Evolutionary conservation across 495 filamentous ascomycete species (phyloP).

Genomic region (Penicillium robsamsonii): DNA sequence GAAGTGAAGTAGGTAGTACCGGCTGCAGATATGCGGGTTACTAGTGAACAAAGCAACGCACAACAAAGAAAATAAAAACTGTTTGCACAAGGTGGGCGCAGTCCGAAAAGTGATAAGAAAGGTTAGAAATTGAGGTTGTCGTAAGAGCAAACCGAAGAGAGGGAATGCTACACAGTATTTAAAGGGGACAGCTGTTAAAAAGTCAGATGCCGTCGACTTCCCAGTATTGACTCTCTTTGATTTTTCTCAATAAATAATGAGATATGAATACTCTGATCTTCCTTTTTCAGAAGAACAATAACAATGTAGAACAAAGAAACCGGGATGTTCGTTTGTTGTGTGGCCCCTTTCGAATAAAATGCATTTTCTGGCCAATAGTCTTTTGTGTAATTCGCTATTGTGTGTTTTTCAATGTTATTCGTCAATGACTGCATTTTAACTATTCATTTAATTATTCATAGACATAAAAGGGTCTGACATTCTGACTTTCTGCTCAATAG

Average conservation of each 20-base stretch:
- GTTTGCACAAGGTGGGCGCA: not conserved
- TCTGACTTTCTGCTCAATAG: too few species aligned
- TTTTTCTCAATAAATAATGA: not conserved
- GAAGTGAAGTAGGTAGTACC: not conserved
- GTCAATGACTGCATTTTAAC: too few species aligned
- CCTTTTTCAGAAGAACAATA: not conserved
- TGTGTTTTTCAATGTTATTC: too few species aligned
- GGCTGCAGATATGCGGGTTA: not conserved
- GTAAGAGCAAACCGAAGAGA: not conserved
- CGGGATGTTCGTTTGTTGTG: too few species aligned
- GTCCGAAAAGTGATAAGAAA: not conserved
- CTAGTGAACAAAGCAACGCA: not conserved
- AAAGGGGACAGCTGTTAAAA: not conserved
- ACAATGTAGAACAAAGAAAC: not conserved
- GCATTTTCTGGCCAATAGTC: too few species aligned
- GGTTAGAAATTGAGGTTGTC: not conserved
- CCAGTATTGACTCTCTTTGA: not conserved
- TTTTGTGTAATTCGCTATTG: too few species aligned
- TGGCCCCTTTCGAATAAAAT: too few species aligned
- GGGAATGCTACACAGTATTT: not conserved
- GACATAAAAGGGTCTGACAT: too few species aligned
- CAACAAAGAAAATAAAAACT: not conserved
- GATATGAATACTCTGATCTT: not conserved
- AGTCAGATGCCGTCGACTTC: not conserved
- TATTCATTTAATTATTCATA: too few species aligned